Conservation (phyloP, 192 early-diverging fungal genomes). For the Phlyctochytrium planicorne region DNA sequence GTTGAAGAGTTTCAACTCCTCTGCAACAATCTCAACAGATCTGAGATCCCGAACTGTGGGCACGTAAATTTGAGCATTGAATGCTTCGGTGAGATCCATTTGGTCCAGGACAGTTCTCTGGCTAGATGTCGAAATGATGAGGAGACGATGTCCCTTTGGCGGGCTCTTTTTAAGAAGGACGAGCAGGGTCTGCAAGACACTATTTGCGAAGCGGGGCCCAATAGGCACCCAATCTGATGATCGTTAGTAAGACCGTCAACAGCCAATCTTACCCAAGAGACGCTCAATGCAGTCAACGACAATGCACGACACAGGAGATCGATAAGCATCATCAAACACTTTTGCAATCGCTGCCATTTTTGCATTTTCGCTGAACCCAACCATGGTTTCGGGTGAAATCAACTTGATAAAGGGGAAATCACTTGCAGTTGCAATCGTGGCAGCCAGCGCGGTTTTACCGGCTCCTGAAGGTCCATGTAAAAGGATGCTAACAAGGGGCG, state of each 20-base stretch:
- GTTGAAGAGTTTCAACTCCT: slow-evolving; percentile 67
- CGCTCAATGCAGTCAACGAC: slow-evolving; percentile 95
- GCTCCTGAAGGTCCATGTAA: slow-evolving; percentile 81
- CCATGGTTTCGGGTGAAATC: slow-evolving; percentile 94
- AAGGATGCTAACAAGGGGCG: slow-evolving; percentile 88
- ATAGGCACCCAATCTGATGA: slow-evolving; percentile 85
- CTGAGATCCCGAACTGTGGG: slow-evolving; percentile 71
- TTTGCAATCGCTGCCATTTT: slow-evolving; percentile 87
- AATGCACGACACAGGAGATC: slow-evolving; percentile 89
- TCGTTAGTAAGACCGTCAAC: slow-evolving; percentile 3
- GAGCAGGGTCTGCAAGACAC: slow-evolving; percentile 86
- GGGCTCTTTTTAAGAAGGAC: slow-evolving; percentile 92
- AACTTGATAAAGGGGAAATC: slow-evolving; percentile 97
- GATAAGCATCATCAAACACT: slow-evolving; percentile 97
- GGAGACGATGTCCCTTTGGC: slow-evolving; percentile 70
- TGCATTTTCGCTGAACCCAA: slow-evolving; percentile 82
- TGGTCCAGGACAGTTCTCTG: slow-evolving; percentile 75
- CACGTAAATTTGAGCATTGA: slow-evolving; percentile 82
- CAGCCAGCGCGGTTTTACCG: slow-evolving; percentile 95
- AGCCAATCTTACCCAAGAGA: slow-evolving; percentile 60
- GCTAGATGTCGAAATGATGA: slow-evolving; percentile 89
- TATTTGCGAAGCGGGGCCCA: slow-evolving; percentile 93
- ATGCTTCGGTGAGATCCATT: slow-evolving; percentile 85
- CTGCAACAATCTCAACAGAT: slow-evolving; percentile 70
- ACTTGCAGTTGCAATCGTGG: slow-evolving; percentile 86